Conservation (phyloP, 208 protist species). For the Leishmania gerbilli region DNA sequence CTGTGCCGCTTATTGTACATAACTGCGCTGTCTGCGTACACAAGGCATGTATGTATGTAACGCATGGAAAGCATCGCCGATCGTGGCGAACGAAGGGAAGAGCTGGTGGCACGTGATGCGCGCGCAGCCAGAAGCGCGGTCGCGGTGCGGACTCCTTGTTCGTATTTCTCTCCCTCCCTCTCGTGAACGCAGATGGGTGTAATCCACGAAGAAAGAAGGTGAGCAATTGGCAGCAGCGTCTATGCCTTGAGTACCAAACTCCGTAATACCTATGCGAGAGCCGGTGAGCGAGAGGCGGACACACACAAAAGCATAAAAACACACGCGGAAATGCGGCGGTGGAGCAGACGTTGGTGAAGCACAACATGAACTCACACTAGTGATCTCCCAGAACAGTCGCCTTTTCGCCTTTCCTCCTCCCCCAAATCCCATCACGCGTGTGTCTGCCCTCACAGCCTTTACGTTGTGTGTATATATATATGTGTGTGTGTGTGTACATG, state of each 20-base stretch:
- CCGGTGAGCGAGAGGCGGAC: background rate
- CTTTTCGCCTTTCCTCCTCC: background rate
- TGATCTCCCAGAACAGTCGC: background rate
- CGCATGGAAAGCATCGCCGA: background rate
- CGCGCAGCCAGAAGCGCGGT: background rate
- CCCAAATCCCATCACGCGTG: background rate
- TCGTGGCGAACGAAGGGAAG: background rate
- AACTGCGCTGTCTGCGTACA: background rate
- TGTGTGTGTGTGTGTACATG: too few relatives aligned
- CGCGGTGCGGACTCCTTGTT: slow-evolving; percentile 3
- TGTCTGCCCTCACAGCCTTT: background rate
- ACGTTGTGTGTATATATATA: background rate
- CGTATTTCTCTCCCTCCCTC: background rate
- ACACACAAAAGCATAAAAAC: background rate
- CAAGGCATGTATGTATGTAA: background rate
- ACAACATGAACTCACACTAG: background rate
- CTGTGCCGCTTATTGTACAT: background rate
- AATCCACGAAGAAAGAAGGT: background rate
- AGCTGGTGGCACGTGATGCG: background rate
- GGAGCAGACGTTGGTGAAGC: background rate
- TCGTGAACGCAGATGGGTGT: background rate
- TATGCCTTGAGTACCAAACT: background rate
- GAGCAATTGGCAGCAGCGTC: background rate
- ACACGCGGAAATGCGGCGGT: background rate
- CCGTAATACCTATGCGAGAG: background rate